Evolutionary conservation across 352 stramenopile species (phyloP), one percentile per base, ranked within the genome.

Genomic region (Globisporangium iwayamae): DNA sequence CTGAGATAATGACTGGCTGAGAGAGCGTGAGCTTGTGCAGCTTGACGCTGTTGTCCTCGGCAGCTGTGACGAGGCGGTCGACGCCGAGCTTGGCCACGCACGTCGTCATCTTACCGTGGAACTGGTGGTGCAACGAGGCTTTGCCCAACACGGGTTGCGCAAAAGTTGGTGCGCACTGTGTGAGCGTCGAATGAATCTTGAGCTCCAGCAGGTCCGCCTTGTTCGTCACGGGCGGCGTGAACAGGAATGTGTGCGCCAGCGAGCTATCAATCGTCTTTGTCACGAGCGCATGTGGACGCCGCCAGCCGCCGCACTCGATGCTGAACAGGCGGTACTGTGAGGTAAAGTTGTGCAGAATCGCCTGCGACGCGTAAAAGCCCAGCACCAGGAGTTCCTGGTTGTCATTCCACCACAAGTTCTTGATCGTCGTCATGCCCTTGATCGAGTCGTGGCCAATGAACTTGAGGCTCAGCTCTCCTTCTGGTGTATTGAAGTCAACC

Each of bases 41-140:
- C 66, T 91, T 91, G 36, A 96, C 58, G 18, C 81, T 86, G 67
- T 94, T 94, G 71, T 96, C 87, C 58, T 96, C 87, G 28, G 77
- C 76, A 11, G 85, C 83, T 2, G 87, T 93, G 56, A 94, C 65
- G 11, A 96, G 55, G 0, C 69, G 73, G 13, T 79, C 64, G 50
- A 70, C 73, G 11, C 71, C 74, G 14, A 92, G 62, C 48, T 76
- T 78, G 18, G 68, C 66, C 11, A 85, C 79, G 58, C 82, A 90
- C 45, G 74, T 91, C 18, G 79, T 89, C 72, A 91, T 93, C 25
- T 83, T 84, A 13, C 87, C 83, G 25, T 96, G 87, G 52, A 81
- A 81, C 32, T 82, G 74, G 38, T 90, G 73, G 30, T 93, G 83
- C 16, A 93, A 57, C 38, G 85, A 93, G 20, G 54, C 75, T 43